These are phyloP conservation scores for Kazachstania africana DNA, from an alignment of 805 yeast species.

Conservation along the genomic window DNA sequence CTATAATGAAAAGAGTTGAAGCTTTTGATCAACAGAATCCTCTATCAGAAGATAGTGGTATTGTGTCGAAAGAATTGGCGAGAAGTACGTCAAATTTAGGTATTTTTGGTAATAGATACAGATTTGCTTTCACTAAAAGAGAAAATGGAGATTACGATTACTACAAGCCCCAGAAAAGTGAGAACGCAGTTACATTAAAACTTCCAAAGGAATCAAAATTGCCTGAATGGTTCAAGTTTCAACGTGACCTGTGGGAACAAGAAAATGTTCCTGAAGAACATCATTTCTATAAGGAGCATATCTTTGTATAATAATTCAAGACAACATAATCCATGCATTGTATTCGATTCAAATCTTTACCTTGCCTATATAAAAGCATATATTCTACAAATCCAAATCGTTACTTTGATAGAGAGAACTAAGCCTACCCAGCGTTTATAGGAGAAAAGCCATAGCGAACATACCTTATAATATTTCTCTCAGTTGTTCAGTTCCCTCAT, in stretches of 20 bases:
- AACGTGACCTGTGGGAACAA: conserved; percentile 57
- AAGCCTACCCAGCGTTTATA: too few species aligned
- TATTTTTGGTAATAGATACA: conserved; percentile 23
- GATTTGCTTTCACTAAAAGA: conserved; percentile 22
- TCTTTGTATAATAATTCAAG: conserved; percentile 14
- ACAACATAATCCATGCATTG: too few species aligned
- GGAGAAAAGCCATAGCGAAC: too few species aligned
- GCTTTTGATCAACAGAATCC: background rate
- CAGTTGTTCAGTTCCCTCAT: conserved; percentile 5
- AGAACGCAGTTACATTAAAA: conserved; percentile 19
- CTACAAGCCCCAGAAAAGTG: conserved; percentile 28
- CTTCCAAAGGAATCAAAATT: conserved; percentile 53
- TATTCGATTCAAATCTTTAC: too few species aligned
- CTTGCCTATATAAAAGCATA: too few species aligned
- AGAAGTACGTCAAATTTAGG: conserved; percentile 20
- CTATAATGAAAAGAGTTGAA: conserved; percentile 17
- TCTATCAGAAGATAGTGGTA: conserved; percentile 3
- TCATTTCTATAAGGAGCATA: conserved; percentile 24
- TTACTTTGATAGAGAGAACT: too few species aligned
- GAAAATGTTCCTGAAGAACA: conserved; percentile 27
- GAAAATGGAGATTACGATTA: conserved; percentile 25
- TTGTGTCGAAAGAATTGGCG: background rate
- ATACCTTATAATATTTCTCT: too few species aligned
- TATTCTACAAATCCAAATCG: too few species aligned
- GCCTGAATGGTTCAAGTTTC: conserved; percentile 66